These are phyloP conservation scores for Yamadazyma atmosphaerica DNA, from an alignment of 1,139 yeast genomes.

Conservation along the genomic window DNA sequence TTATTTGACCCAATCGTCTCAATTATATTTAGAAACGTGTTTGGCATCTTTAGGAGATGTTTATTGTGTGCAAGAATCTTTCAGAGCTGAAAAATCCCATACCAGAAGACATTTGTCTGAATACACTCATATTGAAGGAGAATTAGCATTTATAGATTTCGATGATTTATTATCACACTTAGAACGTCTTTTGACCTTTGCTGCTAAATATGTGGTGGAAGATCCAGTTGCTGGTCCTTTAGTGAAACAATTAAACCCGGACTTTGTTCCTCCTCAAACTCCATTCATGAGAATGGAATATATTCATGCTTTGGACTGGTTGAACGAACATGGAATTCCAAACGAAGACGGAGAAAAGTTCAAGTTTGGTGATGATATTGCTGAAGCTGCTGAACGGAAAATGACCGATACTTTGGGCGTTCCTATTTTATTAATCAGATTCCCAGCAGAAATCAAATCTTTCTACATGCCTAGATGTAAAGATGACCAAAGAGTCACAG, in stretches of 20 bases:
- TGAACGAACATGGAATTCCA: slow-evolving; percentile 89
- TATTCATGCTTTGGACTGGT: slow-evolving; percentile 91
- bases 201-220: slow-evolving; percentile 73
- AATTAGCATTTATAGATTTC: slow-evolving; percentile 81
- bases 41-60: slow-evolving; percentile 96
- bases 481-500: slow-evolving; percentile 93
- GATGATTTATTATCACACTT: slow-evolving; percentile 85
- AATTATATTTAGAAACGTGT: slow-evolving; percentile 94
- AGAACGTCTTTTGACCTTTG: slow-evolving; percentile 71
- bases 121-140: slow-evolving; percentile 96
- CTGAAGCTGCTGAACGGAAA: slow-evolving; percentile 98
- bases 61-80: slow-evolving; percentile 95
- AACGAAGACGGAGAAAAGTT: slow-evolving; percentile 93
- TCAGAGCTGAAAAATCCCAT: slow-evolving; percentile 98
- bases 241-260: slow-evolving; percentile 89
- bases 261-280: slow-evolving; percentile 71
- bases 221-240: slow-evolving; percentile 93
- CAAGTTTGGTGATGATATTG: slow-evolving; percentile 97
- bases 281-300: slow-evolving; percentile 94
- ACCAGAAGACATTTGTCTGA: slow-evolving; percentile 98
- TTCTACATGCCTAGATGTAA: slow-evolving; percentile 94
- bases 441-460: slow-evolving; percentile 97
- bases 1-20: slow-evolving; percentile 94
- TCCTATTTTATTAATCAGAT: slow-evolving; percentile 87
- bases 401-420: slow-evolving; percentile 94